A percentile compares a stretch with the other conserved stretches of the same genome.
Conservation (phyloP, 345 rosid species). For the Cardamine occulta region DNA sequence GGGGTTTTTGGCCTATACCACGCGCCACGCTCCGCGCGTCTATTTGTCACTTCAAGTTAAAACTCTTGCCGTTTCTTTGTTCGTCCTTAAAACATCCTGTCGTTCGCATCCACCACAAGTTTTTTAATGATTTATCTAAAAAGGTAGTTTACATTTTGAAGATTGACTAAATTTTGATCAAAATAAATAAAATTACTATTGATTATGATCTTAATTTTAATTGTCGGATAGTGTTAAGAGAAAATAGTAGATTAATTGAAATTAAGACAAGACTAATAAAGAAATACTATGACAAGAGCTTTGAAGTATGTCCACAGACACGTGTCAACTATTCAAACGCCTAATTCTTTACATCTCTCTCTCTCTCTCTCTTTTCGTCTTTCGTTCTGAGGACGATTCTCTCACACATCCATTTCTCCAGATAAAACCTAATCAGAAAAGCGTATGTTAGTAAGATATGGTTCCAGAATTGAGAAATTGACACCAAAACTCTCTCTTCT, state of each 20-base stretch:
- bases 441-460: conserved; percentile 33
- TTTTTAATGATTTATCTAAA: too few species aligned
- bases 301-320: background rate
- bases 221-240: too few species aligned
- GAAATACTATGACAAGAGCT: background rate
- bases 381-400: background rate
- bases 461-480: conserved; percentile 10
- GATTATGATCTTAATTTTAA: background rate
- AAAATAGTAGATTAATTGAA: background rate
- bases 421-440: conserved; percentile 29
- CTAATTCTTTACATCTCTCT: background rate
- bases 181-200: too few species aligned
- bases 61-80: conserved; percentile 17
- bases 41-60: background rate
- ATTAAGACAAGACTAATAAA: background rate
- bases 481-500: background rate
- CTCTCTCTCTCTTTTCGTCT: background rate
- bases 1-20: conserved; percentile 29
- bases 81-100: conserved; percentile 16
- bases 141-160: background rate
- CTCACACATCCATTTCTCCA: conserved; percentile 20
- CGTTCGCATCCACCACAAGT: background rate
- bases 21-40: conserved; percentile 23
- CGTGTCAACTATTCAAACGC: conserved; percentile 27
- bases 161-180: background rate